phyloP scores from a whole-genome alignment of 2,329 filamentous ascomycete genomes.

The Diplodia corticola region DNA sequence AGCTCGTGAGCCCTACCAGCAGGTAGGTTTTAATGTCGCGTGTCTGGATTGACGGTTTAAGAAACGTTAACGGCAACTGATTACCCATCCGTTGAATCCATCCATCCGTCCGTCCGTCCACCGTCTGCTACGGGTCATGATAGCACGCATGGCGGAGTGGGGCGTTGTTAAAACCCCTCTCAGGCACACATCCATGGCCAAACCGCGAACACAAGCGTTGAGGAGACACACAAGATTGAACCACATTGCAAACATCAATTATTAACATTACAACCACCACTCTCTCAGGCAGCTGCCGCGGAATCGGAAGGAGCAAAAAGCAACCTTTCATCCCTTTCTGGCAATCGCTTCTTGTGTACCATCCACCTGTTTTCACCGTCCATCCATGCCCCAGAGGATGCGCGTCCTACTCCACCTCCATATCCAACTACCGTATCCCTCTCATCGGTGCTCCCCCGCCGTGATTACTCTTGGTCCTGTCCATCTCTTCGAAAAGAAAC shows the following conservation, averaged over 20 bases:
- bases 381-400: background rate
- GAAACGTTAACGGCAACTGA: too few species aligned
- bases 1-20: too few species aligned
- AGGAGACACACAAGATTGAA: background rate
- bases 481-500: background rate
- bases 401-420: too few species aligned
- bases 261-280: background rate
- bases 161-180: too few species aligned
- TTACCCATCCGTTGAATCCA: too few species aligned
- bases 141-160: too few species aligned
- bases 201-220: too few species aligned
- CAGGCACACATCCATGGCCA: too few species aligned
- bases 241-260: background rate
- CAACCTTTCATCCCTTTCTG: background rate
- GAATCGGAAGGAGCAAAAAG: background rate
- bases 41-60: too few species aligned
- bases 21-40: too few species aligned
- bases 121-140: too few species aligned
- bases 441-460: background rate
- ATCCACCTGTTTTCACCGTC: background rate
- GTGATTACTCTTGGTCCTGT: background rate
- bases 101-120: too few species aligned
- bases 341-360: background rate
- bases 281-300: background rate
- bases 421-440: background rate